Conservation (phyloP, 805 yeast genomes). For the Candida palmyrensis region DNA sequence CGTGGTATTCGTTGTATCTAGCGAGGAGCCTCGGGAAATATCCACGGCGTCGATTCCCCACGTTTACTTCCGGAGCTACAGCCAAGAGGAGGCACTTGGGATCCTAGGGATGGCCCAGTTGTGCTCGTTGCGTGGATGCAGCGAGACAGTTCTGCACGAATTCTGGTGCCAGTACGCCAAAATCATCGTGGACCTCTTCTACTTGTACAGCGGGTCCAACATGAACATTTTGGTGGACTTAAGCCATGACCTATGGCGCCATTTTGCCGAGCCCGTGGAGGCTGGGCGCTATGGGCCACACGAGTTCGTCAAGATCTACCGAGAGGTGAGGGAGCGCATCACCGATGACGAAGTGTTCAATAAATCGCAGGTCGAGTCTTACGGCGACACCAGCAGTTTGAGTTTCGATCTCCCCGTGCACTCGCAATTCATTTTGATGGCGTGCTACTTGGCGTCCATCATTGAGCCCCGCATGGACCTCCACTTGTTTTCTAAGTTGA, state of each 20-base stretch:
- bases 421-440: conserved; percentile 69
- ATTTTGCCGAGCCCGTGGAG: conserved; percentile 22
- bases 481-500: conserved; percentile 60
- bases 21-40: conserved; percentile 33
- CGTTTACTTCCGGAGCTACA: conserved; percentile 35
- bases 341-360: conserved; percentile 23
- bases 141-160: conserved; percentile 12
- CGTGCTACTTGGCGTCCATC: conserved; percentile 81
- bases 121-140: conserved; percentile 13
- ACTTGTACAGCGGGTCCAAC: conserved; percentile 41
- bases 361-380: conserved; percentile 25
- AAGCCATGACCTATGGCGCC: conserved; percentile 28
- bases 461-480: conserved; percentile 66
- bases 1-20: conserved; percentile 36
- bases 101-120: conserved; percentile 31
- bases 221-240: conserved; percentile 30
- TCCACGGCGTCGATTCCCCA: conserved; percentile 37
- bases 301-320: conserved; percentile 32
- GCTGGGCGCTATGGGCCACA: conserved; percentile 14
- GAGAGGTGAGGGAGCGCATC: conserved; percentile 24
- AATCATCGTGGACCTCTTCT: conserved; percentile 41
- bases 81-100: conserved; percentile 26
- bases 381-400: conserved; percentile 13
- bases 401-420: conserved; percentile 49
- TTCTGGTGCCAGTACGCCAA: conserved; percentile 42